Conservation (phyloP, 2,329 filamentous ascomycete species). For the Colletotrichum abscissum region DNA sequence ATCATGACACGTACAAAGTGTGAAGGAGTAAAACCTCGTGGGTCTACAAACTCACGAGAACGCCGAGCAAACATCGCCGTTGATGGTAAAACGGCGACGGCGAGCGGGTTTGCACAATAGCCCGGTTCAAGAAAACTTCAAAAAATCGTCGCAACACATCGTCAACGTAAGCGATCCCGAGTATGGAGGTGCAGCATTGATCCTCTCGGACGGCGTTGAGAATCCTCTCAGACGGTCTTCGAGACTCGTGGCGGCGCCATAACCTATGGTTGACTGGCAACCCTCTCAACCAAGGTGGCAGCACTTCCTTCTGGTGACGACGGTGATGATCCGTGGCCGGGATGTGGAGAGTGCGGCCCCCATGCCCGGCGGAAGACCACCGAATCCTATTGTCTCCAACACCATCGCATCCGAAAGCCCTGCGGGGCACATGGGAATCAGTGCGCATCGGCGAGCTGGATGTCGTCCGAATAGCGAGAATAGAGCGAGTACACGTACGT, state of each 20-base stretch:
- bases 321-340: conserved; percentile 22
- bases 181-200: conserved; percentile 15
- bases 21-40: neutral
- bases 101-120: neutral
- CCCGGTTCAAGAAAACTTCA: neutral
- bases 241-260: conserved; percentile 30
- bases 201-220: conserved; percentile 12
- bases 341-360: neutral
- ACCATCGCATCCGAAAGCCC: conserved; percentile 1
- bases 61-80: neutral
- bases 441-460: neutral
- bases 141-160: neutral
- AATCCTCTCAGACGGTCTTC: neutral
- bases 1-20: neutral
- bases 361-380: neutral
- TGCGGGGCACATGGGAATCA: neutral
- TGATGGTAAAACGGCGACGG: neutral
- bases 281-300: neutral
- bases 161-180: neutral
- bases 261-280: conserved; percentile 21
- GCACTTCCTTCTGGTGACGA: neutral
- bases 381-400: neutral
- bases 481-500: conserved; percentile 12
- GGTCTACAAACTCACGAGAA: neutral
- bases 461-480: conserved; percentile 25